phyloP scores from a whole-genome alignment of 75 land plant genomes.

The Pinus taeda region DNA sequence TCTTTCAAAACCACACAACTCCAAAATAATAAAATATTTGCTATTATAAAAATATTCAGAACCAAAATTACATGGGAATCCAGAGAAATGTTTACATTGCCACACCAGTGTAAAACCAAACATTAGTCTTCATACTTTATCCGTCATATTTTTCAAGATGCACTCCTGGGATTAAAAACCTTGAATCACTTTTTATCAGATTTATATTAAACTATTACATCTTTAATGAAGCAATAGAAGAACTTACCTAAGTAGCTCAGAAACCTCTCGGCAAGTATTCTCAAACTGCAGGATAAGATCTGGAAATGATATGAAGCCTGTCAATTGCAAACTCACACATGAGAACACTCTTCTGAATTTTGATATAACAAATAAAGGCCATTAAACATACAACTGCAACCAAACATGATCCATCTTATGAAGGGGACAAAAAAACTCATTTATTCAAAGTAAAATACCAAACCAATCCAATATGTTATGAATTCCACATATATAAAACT shows the following conservation, averaged over 20 bases:
- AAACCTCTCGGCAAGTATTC: conserved; percentile 63
- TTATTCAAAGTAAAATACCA: not conserved
- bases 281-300: conserved; percentile 85
- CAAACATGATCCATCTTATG: not conserved
- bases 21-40: not conserved
- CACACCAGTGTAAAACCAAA: not conserved
- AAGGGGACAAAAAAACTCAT: not conserved
- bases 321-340: not conserved
- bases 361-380: not conserved
- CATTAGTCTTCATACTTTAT: not conserved
- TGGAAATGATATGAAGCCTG: conserved; percentile 68
- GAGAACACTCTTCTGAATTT: not conserved
- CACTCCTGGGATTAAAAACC: not conserved
- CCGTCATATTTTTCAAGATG: not conserved
- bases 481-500: not conserved
- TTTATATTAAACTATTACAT: not conserved
- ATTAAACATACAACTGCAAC: not conserved
- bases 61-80: not conserved
- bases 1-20: not conserved
- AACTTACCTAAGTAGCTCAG: conserved; percentile 66
- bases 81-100: not conserved
- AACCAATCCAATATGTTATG: not conserved
- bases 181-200: not conserved
- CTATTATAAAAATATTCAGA: not conserved
- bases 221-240: not conserved